Conservation (phyloP, 495 filamentous ascomycete genomes). For the Melanomma pulvis-pyrius region DNA sequence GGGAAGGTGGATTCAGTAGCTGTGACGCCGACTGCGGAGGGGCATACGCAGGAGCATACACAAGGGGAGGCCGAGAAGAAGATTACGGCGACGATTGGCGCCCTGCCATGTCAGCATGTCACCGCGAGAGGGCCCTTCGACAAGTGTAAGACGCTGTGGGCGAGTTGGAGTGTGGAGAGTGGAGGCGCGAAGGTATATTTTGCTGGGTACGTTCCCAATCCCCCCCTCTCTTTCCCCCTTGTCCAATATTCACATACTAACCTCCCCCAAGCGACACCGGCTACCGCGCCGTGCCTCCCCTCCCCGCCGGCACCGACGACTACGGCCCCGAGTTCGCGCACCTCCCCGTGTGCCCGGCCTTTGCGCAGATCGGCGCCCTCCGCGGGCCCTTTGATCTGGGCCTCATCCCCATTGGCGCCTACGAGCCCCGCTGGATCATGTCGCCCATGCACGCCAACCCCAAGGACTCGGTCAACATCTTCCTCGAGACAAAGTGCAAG, state of each 20-base stretch:
- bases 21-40: not conserved
- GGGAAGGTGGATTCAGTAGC: not conserved
- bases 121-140: constrained; percentile 71
- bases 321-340: constrained; percentile 71
- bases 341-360: constrained; percentile 81
- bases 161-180: constrained; percentile 79
- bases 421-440: constrained; percentile 67
- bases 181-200: constrained; percentile 77
- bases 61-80: constrained; percentile 24
- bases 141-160: constrained; percentile 77
- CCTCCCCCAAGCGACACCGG: constrained; percentile 59
- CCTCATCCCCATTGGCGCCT: constrained; percentile 93
- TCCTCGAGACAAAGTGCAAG: constrained; percentile 81
- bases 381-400: constrained; percentile 92
- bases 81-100: constrained; percentile 77
- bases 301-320: constrained; percentile 67
- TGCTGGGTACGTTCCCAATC: constrained; percentile 56
- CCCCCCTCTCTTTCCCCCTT: not conserved
- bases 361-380: constrained; percentile 79
- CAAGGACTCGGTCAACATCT: constrained; percentile 86
- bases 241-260: not conserved
- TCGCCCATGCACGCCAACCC: constrained; percentile 82
- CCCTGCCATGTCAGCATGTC: constrained; percentile 84
- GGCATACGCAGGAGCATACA: not conserved
- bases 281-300: constrained; percentile 77